Evolutionary conservation across 768 basidiomycete species (phyloP).

Genomic region (Thelephora ganbajun): DNA sequence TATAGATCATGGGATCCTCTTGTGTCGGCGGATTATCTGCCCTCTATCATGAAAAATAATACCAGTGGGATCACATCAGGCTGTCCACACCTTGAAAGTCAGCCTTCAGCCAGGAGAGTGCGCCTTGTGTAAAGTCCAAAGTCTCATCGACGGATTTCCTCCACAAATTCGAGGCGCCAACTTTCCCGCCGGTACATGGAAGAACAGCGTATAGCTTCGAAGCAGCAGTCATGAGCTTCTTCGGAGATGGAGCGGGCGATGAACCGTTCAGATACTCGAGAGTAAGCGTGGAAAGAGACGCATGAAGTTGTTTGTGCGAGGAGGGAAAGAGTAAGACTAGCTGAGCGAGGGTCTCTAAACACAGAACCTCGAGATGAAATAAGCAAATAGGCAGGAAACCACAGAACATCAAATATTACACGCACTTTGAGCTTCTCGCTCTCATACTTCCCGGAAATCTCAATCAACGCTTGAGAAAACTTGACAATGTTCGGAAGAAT

Average conservation of each 20-base stretch:
- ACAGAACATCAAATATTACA: neutral
- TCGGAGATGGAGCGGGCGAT: conserved; percentile 26
- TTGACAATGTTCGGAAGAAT: conserved; percentile 60
- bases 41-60: too few species aligned
- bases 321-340: conserved; percentile 57
- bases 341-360: conserved; percentile 32
- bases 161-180: conserved; percentile 60
- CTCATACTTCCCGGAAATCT: conserved; percentile 35
- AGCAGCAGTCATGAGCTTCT: conserved; percentile 28
- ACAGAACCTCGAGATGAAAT: conserved; percentile 24
- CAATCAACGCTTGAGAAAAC: conserved; percentile 44
- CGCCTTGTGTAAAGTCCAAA: conserved; percentile 48
- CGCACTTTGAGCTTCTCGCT: conserved; percentile 44
- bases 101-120: conserved; percentile 42
- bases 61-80: too few species aligned
- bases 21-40: neutral
- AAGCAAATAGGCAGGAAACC: neutral
- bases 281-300: conserved; percentile 37
- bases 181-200: conserved; percentile 67
- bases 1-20: conserved; percentile 32
- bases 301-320: conserved; percentile 40
- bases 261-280: conserved; percentile 45
- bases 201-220: conserved; percentile 48
- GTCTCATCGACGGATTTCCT: conserved; percentile 63
- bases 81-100: conserved; percentile 40